phyloP scores from a whole-genome alignment of 108 stramenopile species.

The Pinguiococcus pyrenoidosus region DNA sequence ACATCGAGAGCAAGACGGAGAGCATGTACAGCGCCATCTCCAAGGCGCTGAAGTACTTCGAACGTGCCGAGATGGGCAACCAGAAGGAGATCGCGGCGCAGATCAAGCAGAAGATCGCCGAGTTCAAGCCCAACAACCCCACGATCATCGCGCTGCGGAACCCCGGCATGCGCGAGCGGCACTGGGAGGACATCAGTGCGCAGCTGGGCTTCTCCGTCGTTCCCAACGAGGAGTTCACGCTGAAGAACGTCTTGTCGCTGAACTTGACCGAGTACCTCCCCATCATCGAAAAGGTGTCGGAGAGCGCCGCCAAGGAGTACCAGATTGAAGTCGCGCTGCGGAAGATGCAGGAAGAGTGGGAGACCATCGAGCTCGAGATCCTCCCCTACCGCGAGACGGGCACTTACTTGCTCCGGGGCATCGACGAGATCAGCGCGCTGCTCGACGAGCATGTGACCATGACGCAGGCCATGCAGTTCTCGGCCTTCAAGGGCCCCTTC shows the following conservation, averaged over 20 bases:
- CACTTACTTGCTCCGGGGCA: constrained; percentile 36
- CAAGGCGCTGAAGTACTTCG: constrained; percentile 37
- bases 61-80: constrained; percentile 14
- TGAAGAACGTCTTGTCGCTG: constrained; percentile 33
- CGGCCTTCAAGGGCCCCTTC: constrained; percentile 50
- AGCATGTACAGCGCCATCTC: constrained; percentile 26
- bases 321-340: constrained; percentile 45
- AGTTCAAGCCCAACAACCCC: constrained; percentile 37
- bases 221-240: constrained; percentile 32
- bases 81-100: constrained; percentile 36
- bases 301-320: constrained; percentile 51
- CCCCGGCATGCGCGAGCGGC: constrained; percentile 36
- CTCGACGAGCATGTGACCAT: constrained; percentile 48
- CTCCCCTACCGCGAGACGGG: constrained; percentile 43
- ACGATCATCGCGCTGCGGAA: constrained; percentile 33
- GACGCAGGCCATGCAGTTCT: constrained; percentile 51
- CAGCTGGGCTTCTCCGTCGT: constrained; percentile 3
- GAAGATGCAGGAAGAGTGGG: constrained; percentile 47
- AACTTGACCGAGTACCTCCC: constrained; percentile 29
- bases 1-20: constrained; percentile 28
- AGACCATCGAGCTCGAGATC: constrained; percentile 32
- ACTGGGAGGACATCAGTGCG: constrained; percentile 25
- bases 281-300: constrained; percentile 39
- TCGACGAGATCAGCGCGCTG: constrained; percentile 45
- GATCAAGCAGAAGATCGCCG: constrained; percentile 31